A percentile compares a stretch with the other conserved stretches of the same genome.
These are phyloP conservation scores for Escallonia rubra DNA, from an alignment of 129 eudicot genomes.

Conservation along the genomic window DNA sequence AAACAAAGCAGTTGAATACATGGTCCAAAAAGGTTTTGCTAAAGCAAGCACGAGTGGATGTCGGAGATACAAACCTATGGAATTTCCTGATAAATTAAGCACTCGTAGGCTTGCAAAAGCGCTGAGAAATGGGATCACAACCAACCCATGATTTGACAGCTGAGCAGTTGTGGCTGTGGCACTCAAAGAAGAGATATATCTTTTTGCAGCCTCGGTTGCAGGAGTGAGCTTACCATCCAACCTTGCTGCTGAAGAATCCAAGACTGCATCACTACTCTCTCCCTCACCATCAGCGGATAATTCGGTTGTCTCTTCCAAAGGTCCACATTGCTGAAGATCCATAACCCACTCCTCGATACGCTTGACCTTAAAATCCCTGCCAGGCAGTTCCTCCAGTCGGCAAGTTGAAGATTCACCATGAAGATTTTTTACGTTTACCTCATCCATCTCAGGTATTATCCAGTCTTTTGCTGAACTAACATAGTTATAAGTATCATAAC, in stretches of 20 bases:
- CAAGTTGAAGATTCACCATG: constrained; percentile 37
- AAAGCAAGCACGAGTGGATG: background rate
- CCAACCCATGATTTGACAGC: constrained; percentile 84
- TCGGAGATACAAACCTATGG: constrained; percentile 58
- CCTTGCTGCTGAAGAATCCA: constrained; percentile 36
- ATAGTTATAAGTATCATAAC: constrained; percentile 46
- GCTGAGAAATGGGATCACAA: constrained; percentile 79
- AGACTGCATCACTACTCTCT: constrained; percentile 16
- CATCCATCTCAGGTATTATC: constrained; percentile 73
- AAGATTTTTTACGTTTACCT: constrained; percentile 28
- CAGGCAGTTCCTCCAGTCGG: constrained; percentile 39
- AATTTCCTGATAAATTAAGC: constrained; percentile 88
- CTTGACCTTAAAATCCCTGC: constrained; percentile 60
- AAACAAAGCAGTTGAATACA: background rate
- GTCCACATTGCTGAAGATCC: constrained; percentile 67
- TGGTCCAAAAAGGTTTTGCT: background rate
- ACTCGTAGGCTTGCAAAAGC: constrained; percentile 83
- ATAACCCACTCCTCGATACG: constrained; percentile 88
- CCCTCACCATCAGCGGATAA: constrained; percentile 20
- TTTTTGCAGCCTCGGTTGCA: constrained; percentile 73
- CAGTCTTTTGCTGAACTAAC: constrained; percentile 80
- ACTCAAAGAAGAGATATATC: constrained; percentile 76
- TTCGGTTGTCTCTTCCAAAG: constrained; percentile 50
- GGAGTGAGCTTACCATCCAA: constrained; percentile 42
- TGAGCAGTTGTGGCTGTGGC: constrained; percentile 72